These are phyloP conservation scores for Zoysia japonica DNA, from an alignment of 176 grass and related monocot species.

Conservation along the genomic window DNA sequence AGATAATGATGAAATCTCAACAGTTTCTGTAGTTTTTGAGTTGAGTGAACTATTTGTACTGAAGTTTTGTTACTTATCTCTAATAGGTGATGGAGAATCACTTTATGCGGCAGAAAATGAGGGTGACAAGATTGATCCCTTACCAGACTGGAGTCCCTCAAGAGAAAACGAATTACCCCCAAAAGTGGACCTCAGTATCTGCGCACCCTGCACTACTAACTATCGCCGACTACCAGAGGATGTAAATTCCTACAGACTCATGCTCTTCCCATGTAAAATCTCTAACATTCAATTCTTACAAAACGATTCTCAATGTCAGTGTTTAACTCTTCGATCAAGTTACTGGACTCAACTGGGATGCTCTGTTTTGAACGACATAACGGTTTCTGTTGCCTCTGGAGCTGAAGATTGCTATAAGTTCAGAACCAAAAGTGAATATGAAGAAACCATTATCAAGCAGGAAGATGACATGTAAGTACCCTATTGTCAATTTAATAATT, in stretches of 20 bases:
- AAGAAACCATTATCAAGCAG: conserved; percentile 35
- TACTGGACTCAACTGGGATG: conserved; percentile 36
- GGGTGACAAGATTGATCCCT: conserved; percentile 34
- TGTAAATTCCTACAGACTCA: conserved; percentile 36
- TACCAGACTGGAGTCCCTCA: conserved; percentile 28
- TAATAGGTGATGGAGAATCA: conserved; percentile 13
- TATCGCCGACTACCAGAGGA: conserved; percentile 43
- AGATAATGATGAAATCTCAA: neutral
- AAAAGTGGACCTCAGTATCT: conserved; percentile 24
- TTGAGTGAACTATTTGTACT: neutral
- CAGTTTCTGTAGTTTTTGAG: neutral
- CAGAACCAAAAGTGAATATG: conserved; percentile 37
- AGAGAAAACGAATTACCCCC: conserved; percentile 34
- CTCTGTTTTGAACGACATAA: conserved; percentile 40
- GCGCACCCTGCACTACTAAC: conserved; percentile 29
- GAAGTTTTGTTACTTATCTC: conserved; percentile 20
- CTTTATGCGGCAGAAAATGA: conserved; percentile 27
- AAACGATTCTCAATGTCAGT: conserved; percentile 35
- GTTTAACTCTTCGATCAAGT: conserved; percentile 36
- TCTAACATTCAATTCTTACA: conserved; percentile 22
- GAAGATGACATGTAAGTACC: conserved; percentile 51
- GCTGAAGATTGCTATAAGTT: conserved; percentile 20
- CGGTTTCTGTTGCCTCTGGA: conserved; percentile 38
- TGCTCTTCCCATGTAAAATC: conserved; percentile 15
- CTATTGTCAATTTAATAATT: neutral